Conservation (phyloP, 2,329 filamentous ascomycete species). For the Fusarium pseudocircinatum region DNA sequence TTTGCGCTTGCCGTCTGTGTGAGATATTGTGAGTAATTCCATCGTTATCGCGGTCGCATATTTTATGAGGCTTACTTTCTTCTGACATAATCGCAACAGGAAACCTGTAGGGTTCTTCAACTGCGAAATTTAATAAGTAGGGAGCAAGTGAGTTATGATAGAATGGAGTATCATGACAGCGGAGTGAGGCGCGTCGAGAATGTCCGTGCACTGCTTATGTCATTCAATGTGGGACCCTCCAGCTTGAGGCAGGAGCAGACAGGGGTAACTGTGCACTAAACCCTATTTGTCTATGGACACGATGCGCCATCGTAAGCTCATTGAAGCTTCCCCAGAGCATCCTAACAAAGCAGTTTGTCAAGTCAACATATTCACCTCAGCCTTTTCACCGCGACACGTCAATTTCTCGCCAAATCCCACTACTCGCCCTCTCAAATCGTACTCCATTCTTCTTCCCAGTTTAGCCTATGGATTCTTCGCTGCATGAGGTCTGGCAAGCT, state of each 20-base stretch:
- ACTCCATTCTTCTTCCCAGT: background rate
- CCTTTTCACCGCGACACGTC: constrained; percentile 2
- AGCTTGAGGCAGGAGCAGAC: background rate
- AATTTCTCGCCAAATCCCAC: background rate
- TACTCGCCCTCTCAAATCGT: background rate
- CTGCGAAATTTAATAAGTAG: background rate
- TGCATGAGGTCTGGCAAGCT: constrained; percentile 93
- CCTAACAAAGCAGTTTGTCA: constrained; percentile 26
- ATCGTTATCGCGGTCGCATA: background rate
- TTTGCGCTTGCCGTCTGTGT: constrained; percentile 73
- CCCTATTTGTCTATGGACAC: constrained; percentile 48
- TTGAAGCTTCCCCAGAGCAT: constrained; percentile 42
- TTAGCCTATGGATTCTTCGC: constrained; percentile 77
- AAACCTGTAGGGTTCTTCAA: constrained; percentile 1
- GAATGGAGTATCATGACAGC: constrained; percentile 35
- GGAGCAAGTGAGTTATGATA: constrained; percentile 23
- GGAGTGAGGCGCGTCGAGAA: constrained; percentile 35
- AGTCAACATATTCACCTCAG: constrained; percentile 4
- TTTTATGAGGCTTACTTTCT: constrained; percentile 28
- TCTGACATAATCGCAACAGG: constrained; percentile 36
- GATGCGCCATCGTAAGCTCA: constrained; percentile 46
- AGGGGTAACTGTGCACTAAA: constrained; percentile 41
- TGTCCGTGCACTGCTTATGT: constrained; percentile 47
- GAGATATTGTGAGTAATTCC: background rate
- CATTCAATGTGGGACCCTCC: constrained; percentile 8